Percentiles rank a stretch among this genome's conserved stretches.
Conservation (phyloP, 2,329 filamentous ascomycete genomes). For the Scorias spongiosa region DNA sequence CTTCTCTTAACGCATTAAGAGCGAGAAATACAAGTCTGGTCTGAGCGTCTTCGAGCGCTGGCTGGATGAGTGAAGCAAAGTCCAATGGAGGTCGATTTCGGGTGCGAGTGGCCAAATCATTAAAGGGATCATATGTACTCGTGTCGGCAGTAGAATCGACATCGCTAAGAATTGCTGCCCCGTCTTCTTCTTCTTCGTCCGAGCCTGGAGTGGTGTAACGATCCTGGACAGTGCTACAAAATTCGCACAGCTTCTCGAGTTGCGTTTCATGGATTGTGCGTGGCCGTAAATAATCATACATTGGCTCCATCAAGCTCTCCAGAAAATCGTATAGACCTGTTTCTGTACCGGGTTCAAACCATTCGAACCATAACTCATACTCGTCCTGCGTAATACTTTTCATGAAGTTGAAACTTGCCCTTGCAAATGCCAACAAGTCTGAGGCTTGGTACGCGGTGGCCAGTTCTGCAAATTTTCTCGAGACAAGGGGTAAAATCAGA, state of each 20-base stretch:
- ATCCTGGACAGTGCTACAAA: constrained; percentile 51
- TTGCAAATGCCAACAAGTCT: constrained; percentile 49
- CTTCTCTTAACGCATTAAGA: constrained; percentile 46
- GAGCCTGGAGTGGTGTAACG: constrained; percentile 43
- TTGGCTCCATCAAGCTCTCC: constrained; percentile 50
- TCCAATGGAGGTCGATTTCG: constrained; percentile 29
- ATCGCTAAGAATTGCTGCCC: constrained; percentile 20
- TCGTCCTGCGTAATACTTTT: constrained; percentile 52
- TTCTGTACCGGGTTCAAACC: constrained; percentile 42
- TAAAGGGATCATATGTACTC: background rate
- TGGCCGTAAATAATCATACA: constrained; percentile 51
- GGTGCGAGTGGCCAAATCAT: background rate
- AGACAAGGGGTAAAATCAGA: constrained; percentile 46
- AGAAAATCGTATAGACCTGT: constrained; percentile 50
- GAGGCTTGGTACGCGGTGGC: constrained; percentile 44
- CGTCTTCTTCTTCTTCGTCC: constrained; percentile 38
- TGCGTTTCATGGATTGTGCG: constrained; percentile 52
- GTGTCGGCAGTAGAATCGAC: background rate
- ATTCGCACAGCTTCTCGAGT: constrained; percentile 49
- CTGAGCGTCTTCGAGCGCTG: constrained; percentile 52
- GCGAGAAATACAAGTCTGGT: constrained; percentile 51
- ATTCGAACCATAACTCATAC: constrained; percentile 51
- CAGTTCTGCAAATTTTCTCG: constrained; percentile 43
- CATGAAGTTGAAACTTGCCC: constrained; percentile 49
- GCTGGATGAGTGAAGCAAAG: constrained; percentile 46